Evolutionary conservation across 352 stramenopile genomes (phyloP), one percentile per base, ranked within the genome.

Genomic region (Phytophthora ohioensis): DNA sequence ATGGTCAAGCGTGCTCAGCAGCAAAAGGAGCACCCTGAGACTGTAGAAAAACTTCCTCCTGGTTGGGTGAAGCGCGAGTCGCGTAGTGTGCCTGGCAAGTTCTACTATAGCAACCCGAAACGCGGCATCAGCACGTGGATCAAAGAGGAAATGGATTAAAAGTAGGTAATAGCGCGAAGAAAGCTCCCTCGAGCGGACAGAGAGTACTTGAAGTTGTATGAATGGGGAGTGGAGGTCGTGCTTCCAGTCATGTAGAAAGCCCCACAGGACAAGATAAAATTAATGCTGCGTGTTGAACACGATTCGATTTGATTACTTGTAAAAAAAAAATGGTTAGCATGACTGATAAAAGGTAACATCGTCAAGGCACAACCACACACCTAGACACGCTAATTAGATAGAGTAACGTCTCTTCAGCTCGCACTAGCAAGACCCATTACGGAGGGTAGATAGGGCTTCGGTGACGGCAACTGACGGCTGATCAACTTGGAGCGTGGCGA

Each of bases 71-170:
- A 95, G 76, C 86, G 89, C 35, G 89, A 96, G 62, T 93, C 84
- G 36, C 87, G 89, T 27, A 94, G 87, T 67, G 86, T 96, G 35
- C 87, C 86, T 2, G 86, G 88, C 69, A 95, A 94, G 70, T 96
- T 91, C 60, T 96, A 96, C 76, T 96, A 96, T 76, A 95, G 87
- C 67, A 92, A 96, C 71, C 87, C 88, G 3, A 96, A 96, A 78
- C 89, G 89, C 45, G 89, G 89, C 62, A 91, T 96, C 71, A 96
- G 89, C 69, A 96, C 89, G 67, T 96, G 89, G 89, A 91, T 94
- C 68, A 94, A 92, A 65, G 87, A 92, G 60, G 87, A 94, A 67
- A 92, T 94, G 84, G 75, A 91, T 61, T 92, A 79, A 82, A 56
- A 46, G 54, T 66, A 61, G 43, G 43, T 43, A 17, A 45, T 45